Base-by-base conservation (phyloP, 352 stramenopile species). In the Discostella stelligera region DNA sequence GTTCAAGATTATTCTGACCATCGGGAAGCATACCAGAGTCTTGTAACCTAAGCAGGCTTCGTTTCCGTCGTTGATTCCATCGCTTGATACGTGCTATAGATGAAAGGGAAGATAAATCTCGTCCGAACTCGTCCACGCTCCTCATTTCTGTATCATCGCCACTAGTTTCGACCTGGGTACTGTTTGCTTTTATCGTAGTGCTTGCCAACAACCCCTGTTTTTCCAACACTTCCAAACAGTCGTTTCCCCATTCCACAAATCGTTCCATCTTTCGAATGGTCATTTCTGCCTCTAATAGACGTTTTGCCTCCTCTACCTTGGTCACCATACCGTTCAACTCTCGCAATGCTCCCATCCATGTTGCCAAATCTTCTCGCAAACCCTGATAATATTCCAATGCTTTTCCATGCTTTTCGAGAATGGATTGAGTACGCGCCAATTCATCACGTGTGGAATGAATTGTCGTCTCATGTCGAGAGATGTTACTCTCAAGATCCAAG, bases 81-180 rank as follows among this genome's bases (percentile, higher is more conserved):
- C 86, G 63, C 66, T 78, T 80, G 27, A 84, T 78, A 23, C 82
- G 63, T 55, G 76, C 69, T 0, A 89, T 77, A 9, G 69, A 46
- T 41, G 75, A 70, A 59, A 80, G 79, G 11, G 84, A 86, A 25
- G 79, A 69, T 41, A 92, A 52, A 84, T 89, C 78, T 44, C 87
- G 63, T 46, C 87, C 87, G 82, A 92, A 92, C 69, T 92, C 87
- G 86, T 92, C 87, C n/a, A 87, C 61, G 18, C 32, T 37, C 11
- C 9, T 6, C 5, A 53, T 25, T 52, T 65, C 20, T 50, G 74
- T 39, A 16, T 62, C 10, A 21, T 21, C 21, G 20, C 18, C 16
- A 27, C 16, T 60, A 7, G 53, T 25, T 6, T 11, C n/a, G 4
- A 54, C 20, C 27, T 14, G 65, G 11, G 11, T 13, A 32, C 18